phyloP scores from a whole-genome alignment of 139 green algal species.

The Chlorella ohadii region DNA sequence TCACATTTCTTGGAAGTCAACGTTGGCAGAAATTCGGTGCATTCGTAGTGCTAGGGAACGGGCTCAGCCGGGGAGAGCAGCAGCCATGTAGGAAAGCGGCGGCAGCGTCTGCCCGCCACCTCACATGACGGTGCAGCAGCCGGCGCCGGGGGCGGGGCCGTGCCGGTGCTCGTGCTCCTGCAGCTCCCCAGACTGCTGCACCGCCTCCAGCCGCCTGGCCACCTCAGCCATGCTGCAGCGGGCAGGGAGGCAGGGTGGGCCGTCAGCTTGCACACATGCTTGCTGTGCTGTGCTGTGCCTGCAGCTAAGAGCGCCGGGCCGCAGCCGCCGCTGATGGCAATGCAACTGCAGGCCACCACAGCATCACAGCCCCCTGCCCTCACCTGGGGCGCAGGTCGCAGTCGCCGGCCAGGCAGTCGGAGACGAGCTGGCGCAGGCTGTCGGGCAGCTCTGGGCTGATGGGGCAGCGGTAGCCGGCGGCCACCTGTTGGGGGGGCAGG shows the following conservation, averaged over 20 bases:
- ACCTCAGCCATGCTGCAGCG: constrained; percentile 1
- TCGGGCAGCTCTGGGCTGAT: not conserved
- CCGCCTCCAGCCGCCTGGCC: not conserved
- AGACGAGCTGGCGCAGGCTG: not conserved
- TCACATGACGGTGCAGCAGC: constrained; percentile 19
- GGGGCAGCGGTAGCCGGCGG: not conserved
- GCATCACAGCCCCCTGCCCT: not conserved
- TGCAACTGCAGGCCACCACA: too few relatives aligned
- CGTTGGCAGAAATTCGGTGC: too few relatives aligned
- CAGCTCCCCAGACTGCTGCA: not conserved
- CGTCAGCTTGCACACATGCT: too few relatives aligned
- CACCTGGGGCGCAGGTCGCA: not conserved
- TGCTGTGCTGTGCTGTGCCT: too few relatives aligned
- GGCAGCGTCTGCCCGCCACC: not conserved
- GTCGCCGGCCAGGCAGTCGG: not conserved
- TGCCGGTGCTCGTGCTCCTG: not conserved
- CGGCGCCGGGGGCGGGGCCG: not conserved
- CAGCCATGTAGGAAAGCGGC: too few relatives aligned
- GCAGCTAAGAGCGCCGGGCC: too few relatives aligned
- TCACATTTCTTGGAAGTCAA: too few relatives aligned
- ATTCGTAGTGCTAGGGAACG: too few relatives aligned
- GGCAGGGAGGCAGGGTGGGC: not conserved
- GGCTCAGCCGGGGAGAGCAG: too few relatives aligned
- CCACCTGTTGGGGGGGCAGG: not conserved
- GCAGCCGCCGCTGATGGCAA: too few relatives aligned